Percentiles rank a stretch among this genome's conserved stretches.
These are phyloP conservation scores for Scheffersomyces stipitis DNA, from an alignment of 805 yeast species.

Conservation along the genomic window DNA sequence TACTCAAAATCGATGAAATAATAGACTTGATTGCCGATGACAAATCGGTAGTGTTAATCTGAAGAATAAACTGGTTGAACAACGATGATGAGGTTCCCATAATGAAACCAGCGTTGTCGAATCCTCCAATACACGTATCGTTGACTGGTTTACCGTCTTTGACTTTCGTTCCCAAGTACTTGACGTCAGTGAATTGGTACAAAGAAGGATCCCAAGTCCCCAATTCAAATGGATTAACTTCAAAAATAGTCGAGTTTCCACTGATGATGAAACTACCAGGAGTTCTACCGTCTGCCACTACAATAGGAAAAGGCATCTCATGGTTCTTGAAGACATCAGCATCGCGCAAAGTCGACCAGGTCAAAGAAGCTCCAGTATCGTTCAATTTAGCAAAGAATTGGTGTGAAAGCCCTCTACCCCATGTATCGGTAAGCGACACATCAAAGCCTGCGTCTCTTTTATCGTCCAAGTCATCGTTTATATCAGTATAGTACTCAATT, in stretches of 20 bases:
- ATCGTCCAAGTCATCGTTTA: conserved; percentile 26
- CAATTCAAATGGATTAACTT: conserved; percentile 24
- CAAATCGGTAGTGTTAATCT: conserved; percentile 15
- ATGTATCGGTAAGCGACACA: conserved; percentile 38
- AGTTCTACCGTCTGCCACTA: conserved; percentile 26
- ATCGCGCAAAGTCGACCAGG: conserved; percentile 22
- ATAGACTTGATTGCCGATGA: conserved; percentile 17
- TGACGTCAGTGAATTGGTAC: conserved; percentile 20
- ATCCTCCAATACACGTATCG: conserved; percentile 21
- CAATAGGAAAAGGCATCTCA: conserved; percentile 28
- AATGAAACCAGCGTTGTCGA: conserved; percentile 26
- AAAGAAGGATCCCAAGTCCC: conserved; percentile 31
- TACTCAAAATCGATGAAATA: conserved; percentile 20
- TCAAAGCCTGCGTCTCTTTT: conserved; percentile 40
- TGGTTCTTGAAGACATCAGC: conserved; percentile 19
- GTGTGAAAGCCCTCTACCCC: conserved; percentile 43
- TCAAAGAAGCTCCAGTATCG: conserved; percentile 25
- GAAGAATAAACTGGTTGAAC: conserved; percentile 23
- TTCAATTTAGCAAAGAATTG: conserved; percentile 34
- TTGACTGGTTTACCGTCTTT: conserved; percentile 16
- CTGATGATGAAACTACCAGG: conserved; percentile 19
- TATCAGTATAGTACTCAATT: conserved; percentile 45
- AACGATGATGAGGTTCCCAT: conserved; percentile 26
- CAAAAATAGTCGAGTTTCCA: conserved; percentile 29
- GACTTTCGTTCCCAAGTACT: conserved; percentile 23